Percentiles rank a stretch among this genome's conserved stretches.
Evolutionary conservation across 352 stramenopile species (phyloP).

Genomic region (Globisporangium uncinulatum): DNA sequence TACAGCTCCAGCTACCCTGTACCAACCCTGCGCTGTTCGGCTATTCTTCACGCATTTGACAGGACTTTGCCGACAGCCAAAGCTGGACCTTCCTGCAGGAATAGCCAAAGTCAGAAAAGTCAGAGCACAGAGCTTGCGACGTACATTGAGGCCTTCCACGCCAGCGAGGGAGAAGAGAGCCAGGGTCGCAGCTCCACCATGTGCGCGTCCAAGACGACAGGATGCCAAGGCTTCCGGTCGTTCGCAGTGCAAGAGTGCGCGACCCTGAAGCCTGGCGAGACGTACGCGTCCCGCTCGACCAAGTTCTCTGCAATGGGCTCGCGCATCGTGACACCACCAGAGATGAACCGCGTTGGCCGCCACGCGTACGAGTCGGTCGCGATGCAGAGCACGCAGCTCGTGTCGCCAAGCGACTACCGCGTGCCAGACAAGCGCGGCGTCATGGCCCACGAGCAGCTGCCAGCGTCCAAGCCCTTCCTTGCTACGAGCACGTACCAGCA

Average conservation of each 20-base stretch:
- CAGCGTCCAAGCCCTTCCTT: constrained; percentile 46
- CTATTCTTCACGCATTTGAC: neutral
- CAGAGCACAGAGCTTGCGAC: too few relatives aligned
- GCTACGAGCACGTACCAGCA: constrained; percentile 53
- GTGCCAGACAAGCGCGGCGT: constrained; percentile 55
- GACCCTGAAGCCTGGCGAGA: constrained; percentile 74
- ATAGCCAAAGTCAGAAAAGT: too few relatives aligned
- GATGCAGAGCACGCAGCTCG: constrained; percentile 31
- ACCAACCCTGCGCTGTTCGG: neutral
- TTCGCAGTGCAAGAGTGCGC: constrained; percentile 60
- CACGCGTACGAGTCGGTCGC: constrained; percentile 49
- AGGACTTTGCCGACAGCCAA: too few relatives aligned
- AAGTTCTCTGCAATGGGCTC: constrained; percentile 79
- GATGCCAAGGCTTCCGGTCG: constrained; percentile 78
- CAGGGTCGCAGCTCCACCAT: constrained; percentile 9
- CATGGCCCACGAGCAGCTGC: constrained; percentile 32
- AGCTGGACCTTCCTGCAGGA: too few relatives aligned
- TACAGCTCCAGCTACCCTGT: too few relatives aligned
- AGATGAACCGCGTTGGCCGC: constrained; percentile 50
- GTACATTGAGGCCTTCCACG: neutral
- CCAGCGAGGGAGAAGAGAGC: neutral
- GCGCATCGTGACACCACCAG: constrained; percentile 50
- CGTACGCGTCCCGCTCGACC: constrained; percentile 49
- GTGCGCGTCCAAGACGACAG: constrained; percentile 42
- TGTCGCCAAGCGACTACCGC: constrained; percentile 55